Percentiles rank a stretch among this genome's conserved stretches.
Conservation (phyloP, 768 basidiomycete genomes). For the Bullera alba region DNA sequence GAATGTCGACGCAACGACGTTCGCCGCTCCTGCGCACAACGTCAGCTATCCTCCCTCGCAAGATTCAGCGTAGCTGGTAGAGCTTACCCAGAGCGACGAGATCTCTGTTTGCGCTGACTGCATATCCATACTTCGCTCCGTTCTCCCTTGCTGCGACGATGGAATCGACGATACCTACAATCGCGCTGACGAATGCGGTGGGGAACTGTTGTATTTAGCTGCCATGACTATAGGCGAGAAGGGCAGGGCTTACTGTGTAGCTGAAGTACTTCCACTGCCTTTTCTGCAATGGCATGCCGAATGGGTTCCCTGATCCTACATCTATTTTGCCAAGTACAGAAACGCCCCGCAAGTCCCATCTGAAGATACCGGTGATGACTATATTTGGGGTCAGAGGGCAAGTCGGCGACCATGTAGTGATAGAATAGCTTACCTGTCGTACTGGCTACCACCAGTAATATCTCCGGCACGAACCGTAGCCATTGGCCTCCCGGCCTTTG, state of each 20-base stretch:
- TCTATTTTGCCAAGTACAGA: conserved; percentile 74
- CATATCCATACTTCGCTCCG: conserved; percentile 71
- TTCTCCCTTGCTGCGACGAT: conserved; percentile 95
- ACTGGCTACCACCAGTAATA: conserved; percentile 73
- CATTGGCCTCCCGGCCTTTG: conserved; percentile 55
- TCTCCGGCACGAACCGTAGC: conserved; percentile 80
- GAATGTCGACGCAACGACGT: conserved; percentile 69
- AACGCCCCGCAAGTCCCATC: conserved; percentile 73
- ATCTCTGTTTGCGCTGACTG: conserved; percentile 89
- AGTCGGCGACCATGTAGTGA: too few species aligned
- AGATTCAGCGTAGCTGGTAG: neutral
- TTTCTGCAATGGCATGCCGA: conserved; percentile 65
- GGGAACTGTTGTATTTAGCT: conserved; percentile 33
- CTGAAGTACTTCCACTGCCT: conserved; percentile 60
- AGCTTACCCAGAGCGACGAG: conserved; percentile 72
- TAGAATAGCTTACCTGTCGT: conserved; percentile 60
- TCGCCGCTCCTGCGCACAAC: conserved; percentile 55
- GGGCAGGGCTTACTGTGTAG: conserved; percentile 53
- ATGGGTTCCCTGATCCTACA: conserved; percentile 52
- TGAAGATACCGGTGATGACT: conserved; percentile 65
- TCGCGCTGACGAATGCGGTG: conserved; percentile 60
- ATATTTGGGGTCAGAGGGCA: neutral
- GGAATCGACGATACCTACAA: conserved; percentile 86
- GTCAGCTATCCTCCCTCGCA: neutral
- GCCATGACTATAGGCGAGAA: neutral